Conservation (phyloP, 2,329 filamentous ascomycete genomes). For the Macrophomina pseudophaseolina region DNA sequence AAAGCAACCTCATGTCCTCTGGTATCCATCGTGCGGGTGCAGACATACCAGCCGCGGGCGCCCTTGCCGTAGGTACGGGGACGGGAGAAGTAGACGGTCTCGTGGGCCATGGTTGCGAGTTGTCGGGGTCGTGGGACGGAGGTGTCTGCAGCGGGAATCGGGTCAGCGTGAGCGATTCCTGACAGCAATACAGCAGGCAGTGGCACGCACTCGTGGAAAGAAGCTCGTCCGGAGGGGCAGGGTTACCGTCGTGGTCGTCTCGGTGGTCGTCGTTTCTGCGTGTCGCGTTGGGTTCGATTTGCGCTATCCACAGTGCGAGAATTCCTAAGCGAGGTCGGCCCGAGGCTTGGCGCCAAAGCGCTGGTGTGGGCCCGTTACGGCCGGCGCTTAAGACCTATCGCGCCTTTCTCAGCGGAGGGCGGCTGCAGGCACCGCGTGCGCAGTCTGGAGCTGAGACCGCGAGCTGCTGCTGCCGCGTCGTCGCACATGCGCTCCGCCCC, state of each 20-base stretch:
- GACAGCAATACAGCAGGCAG: neutral
- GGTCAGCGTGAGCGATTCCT: neutral
- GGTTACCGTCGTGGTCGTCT: conserved; percentile 26
- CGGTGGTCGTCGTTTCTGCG: conserved; percentile 24
- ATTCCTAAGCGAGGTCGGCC: conserved; percentile 28
- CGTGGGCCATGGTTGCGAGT: conserved; percentile 77
- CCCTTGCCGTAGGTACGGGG: conserved; percentile 98
- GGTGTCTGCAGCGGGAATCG: conserved; percentile 16
- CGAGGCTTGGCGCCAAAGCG: conserved; percentile 23
- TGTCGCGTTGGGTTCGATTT: conserved; percentile 23
- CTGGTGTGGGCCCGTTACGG: conserved; percentile 4
- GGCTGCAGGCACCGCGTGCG: neutral
- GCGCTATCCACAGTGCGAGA: conserved; percentile 27
- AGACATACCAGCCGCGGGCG: conserved; percentile 84
- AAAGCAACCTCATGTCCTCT: conserved; percentile 9
- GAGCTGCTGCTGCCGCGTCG: neutral
- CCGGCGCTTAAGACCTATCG: neutral
- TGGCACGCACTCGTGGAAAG: conserved; percentile 22
- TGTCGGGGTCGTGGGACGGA: conserved; percentile 30
- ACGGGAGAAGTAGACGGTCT: conserved; percentile 99
- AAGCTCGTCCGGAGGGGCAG: conserved; percentile 26
- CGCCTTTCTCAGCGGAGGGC: neutral
- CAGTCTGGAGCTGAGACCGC: neutral
- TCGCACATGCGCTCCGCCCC: conserved; percentile 7
- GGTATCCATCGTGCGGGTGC: neutral